phyloP scores from a whole-genome alignment of 345 rosid species.

The Populus alba region DNA sequence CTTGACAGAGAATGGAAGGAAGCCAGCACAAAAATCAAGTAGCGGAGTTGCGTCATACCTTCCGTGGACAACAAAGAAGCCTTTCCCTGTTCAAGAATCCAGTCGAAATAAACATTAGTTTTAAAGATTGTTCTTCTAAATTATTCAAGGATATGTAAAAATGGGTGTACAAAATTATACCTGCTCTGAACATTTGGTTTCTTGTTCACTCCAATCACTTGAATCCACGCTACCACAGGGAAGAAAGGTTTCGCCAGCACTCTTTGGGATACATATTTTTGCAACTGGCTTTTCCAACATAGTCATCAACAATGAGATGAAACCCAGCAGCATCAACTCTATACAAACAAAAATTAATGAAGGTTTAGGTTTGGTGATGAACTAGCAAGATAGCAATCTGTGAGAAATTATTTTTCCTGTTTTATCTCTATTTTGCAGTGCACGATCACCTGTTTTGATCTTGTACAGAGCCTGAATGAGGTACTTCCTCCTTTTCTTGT shows the following conservation, averaged over 20 bases:
- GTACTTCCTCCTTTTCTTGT: constrained; percentile 47
- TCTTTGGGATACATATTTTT: constrained; percentile 53
- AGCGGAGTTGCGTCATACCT: constrained; percentile 49
- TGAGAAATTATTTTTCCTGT: not conserved
- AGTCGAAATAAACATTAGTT: not conserved
- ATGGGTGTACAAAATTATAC: constrained; percentile 10
- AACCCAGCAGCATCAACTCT: constrained; percentile 82
- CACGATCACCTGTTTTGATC: constrained; percentile 61
- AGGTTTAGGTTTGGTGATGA: not conserved
- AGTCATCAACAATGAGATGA: constrained; percentile 67
- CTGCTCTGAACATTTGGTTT: constrained; percentile 43
- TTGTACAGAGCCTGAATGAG: constrained; percentile 74
- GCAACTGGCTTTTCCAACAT: constrained; percentile 53
- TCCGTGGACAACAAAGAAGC: constrained; percentile 43
- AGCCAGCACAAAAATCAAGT: constrained; percentile 52
- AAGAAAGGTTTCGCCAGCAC: constrained; percentile 38
- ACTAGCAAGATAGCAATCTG: not conserved
- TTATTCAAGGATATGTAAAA: no score
- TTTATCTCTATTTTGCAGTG: not conserved
- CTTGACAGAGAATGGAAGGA: constrained; percentile 49
- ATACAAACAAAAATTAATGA: not conserved
- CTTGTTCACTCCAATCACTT: constrained; percentile 34
- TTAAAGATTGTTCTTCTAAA: not conserved
- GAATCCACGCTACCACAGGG: constrained; percentile 40
- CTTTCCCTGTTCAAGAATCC: constrained; percentile 43